Conservation (phyloP, 345 rosid species). For the Raphanus sativus region DNA sequence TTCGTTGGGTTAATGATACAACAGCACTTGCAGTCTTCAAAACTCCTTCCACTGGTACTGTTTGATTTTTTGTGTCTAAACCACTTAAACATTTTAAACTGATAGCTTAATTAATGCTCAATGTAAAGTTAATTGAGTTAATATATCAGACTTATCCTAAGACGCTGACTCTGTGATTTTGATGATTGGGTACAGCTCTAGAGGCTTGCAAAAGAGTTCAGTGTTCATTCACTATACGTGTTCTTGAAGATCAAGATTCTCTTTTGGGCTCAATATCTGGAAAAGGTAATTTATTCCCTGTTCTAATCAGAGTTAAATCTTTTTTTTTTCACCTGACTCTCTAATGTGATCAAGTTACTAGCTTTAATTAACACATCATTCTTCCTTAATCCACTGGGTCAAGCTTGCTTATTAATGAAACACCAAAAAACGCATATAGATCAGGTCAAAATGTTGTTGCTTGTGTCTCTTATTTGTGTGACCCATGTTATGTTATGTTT, state of each 20-base stretch:
- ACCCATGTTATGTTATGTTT: neutral
- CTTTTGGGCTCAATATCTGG: conserved; percentile 55
- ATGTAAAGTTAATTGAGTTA: neutral
- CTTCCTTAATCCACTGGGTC: neutral
- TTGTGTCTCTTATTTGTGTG: neutral
- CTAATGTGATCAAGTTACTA: neutral
- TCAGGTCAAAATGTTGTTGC: neutral
- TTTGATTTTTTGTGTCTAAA: no score
- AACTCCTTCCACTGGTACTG: conserved; percentile 63
- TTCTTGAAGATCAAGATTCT: conserved; percentile 68
- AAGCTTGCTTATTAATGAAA: neutral
- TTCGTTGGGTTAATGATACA: conserved; percentile 94
- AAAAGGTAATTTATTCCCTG: conserved; percentile 49
- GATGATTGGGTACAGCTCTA: conserved; percentile 55
- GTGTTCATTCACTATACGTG: conserved; percentile 62
- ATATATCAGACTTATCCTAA: neutral
- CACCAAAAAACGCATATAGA: neutral
- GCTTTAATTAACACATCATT: neutral
- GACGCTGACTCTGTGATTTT: conserved; percentile 19
- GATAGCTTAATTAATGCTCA: no score
- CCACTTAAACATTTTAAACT: no score
- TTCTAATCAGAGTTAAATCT: neutral
- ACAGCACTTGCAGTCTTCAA: conserved; percentile 84
- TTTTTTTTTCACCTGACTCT: neutral
- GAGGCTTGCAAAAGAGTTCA: conserved; percentile 61